Conservation (phyloP, 805 yeast species). For the Teunomyces stri region DNA sequence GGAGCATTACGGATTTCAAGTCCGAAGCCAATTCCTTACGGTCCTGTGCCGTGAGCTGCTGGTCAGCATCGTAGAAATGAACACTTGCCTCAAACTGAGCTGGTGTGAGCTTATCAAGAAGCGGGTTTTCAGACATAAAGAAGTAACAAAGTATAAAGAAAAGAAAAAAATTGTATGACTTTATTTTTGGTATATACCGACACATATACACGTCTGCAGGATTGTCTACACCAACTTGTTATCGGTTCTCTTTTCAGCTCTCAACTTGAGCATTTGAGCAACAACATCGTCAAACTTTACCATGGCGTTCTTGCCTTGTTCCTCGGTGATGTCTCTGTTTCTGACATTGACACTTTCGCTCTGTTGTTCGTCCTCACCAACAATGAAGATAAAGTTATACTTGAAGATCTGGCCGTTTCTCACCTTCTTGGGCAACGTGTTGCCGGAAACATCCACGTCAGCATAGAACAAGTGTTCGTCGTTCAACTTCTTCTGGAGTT, state of each 20-base stretch:
- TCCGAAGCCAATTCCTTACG: conserved; percentile 29
- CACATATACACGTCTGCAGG: not conserved
- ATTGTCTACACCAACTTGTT: conserved; percentile 36
- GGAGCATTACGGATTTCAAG: conserved; percentile 22
- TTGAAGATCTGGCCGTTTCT: conserved; percentile 93
- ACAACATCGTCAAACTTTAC: conserved; percentile 71
- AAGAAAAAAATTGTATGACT: not conserved
- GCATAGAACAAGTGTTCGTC: conserved; percentile 80
- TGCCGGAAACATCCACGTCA: conserved; percentile 90
- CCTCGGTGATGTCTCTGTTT: conserved; percentile 90
- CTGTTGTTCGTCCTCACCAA: conserved; percentile 90
- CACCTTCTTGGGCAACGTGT: conserved; percentile 96
- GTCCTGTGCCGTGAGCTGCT: conserved; percentile 28
- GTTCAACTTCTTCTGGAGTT: conserved; percentile 61
- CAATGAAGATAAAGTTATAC: conserved; percentile 94
- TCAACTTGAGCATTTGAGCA: conserved; percentile 62
- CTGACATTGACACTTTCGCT: conserved; percentile 86
- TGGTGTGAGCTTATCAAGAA: conserved; percentile 1
- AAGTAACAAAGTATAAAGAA: not conserved
- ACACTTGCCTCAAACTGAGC: conserved; percentile 31
- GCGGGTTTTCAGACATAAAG: not conserved
- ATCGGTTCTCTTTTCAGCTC: conserved; percentile 71
- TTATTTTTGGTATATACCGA: not conserved
- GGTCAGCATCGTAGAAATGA: conserved; percentile 42
- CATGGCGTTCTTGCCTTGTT: conserved; percentile 90